Percentiles rank a stretch among this genome's conserved stretches.
Conservation (phyloP, 352 stramenopile genomes). For the Globisporangium canariense region DNA sequence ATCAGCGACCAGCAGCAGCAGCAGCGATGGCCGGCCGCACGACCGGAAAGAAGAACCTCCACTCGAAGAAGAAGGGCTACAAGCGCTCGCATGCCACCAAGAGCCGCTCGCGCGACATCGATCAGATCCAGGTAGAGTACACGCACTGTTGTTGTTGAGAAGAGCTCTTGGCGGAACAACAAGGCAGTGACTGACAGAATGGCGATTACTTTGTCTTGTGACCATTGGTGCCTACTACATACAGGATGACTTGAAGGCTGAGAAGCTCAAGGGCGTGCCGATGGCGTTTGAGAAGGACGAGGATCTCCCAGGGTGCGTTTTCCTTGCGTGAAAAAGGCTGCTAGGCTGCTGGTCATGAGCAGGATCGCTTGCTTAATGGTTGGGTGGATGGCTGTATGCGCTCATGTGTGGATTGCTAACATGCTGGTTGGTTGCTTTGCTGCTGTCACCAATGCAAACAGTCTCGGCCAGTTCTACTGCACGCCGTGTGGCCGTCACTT, state of each 20-base stretch:
- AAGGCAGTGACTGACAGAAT: neutral
- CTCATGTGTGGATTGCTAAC: neutral
- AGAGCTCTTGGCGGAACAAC: neutral
- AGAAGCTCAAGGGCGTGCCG: conserved; percentile 52
- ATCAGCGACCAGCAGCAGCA: conserved; percentile 9
- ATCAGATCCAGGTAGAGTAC: conserved; percentile 74
- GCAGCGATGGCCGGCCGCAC: conserved; percentile 37
- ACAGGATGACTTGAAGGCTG: conserved; percentile 69
- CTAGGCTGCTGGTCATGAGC: neutral
- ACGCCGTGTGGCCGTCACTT: conserved; percentile 85
- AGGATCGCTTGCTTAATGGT: too few relatives aligned
- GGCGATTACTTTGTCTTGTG: neutral
- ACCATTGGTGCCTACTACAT: neutral
- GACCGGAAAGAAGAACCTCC: conserved; percentile 56
- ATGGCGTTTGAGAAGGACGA: conserved; percentile 81
- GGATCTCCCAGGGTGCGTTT: conserved; percentile 70
- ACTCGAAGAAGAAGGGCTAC: conserved; percentile 88
- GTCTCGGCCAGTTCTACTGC: conserved; percentile 86
- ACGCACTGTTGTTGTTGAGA: neutral
- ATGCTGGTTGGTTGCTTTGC: neutral
- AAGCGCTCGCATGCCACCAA: conserved; percentile 83
- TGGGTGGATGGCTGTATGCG: neutral
- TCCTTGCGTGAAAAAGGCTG: neutral
- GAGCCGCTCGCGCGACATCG: conserved; percentile 71
- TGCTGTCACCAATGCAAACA: conserved; percentile 12